Conservation (phyloP, 768 basidiomycete species). For the Lepiota venenata region DNA sequence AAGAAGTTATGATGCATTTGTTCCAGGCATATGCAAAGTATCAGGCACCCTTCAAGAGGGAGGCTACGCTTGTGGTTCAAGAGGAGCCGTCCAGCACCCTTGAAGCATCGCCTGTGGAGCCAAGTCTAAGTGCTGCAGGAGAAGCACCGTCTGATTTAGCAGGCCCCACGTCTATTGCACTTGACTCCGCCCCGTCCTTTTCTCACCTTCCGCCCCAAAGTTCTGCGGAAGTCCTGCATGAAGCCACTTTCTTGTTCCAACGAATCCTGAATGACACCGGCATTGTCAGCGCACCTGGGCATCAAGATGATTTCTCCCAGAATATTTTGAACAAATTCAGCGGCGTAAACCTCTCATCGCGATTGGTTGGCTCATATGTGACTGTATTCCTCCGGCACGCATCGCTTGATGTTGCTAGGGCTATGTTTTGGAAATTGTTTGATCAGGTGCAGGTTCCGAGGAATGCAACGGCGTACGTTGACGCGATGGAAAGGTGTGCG, state of each 20-base stretch:
- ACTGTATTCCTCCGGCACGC: slow-evolving; percentile 64
- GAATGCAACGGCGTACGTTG: slow-evolving; percentile 56
- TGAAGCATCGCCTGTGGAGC: background rate
- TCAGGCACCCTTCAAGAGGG: slow-evolving; percentile 61
- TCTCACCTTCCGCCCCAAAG: slow-evolving; percentile 71
- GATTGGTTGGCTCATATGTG: slow-evolving; percentile 77
- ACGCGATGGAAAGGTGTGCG: slow-evolving; percentile 68
- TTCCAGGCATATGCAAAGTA: slow-evolving; percentile 89
- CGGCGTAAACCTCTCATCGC: slow-evolving; percentile 52
- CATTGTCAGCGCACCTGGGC: background rate
- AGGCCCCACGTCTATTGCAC: background rate
- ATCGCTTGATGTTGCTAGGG: slow-evolving; percentile 42
- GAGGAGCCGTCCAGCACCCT: slow-evolving; percentile 11
- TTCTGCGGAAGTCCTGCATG: slow-evolving; percentile 64
- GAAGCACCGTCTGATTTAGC: background rate
- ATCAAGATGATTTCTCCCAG: slow-evolving; percentile 6
- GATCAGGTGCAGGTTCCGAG: slow-evolving; percentile 34
- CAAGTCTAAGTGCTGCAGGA: background rate
- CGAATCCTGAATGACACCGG: slow-evolving; percentile 41
- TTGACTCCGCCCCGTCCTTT: slow-evolving; percentile 26
- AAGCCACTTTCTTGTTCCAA: slow-evolving; percentile 63
- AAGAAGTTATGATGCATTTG: slow-evolving; percentile 74
- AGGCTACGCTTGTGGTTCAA: slow-evolving; percentile 41
- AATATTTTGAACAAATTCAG: slow-evolving; percentile 40
- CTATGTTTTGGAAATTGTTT: slow-evolving; percentile 52